Base-by-base conservation (phyloP, 2,329 filamentous ascomycete genomes). In the Alternaria ethzedia region DNA sequence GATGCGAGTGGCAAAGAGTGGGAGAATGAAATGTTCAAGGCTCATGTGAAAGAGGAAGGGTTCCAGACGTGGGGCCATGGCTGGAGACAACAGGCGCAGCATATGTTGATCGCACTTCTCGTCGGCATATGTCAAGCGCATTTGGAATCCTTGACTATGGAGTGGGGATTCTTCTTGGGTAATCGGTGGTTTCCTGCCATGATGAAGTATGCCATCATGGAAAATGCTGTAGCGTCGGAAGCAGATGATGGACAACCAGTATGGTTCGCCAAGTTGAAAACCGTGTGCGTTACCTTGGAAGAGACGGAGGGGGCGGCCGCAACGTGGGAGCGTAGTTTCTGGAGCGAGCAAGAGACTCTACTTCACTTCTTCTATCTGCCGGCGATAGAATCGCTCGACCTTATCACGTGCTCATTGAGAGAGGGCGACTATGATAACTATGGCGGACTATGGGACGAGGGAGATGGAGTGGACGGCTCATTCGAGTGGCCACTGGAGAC, bases 281-380 rank as follows among this genome's bases (percentile, higher is more conserved):
- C 20, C 9, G 26, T 57, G 9, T 23, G 45, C 20, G 20, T 57
- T 8, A 50, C 55, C 44, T 46, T 25, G 44, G 44, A 20, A 25
- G 55, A 25, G 13, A 50, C 9, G 10, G 28, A 21, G 28, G 49
- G 25, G 45, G 36, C 36, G 36, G 55, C 10, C 13, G 49, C 17
- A 43, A 50, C 20, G 20, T 46, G 55, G 20, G 17, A 21, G 12
- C 3, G 10, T 10, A 50, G 8, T 57, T 50, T 43, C 12, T n/a
- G 8, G 9, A 15, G 6, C 13, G 25, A 10, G 8, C 17, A 30
- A 45, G 20, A 10, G 8, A 13, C 23, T 20, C 13, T 30, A n/a
- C 32, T 59, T 9, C 47, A 12, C 13, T 26, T 54, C 3, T 59
- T 59, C 36, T 59, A 59, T 28, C 36, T 59, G 8, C 36, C 57